These are phyloP conservation scores for Lithocarpus polystachyus DNA, from an alignment of 306 rosid genomes.

Conservation along the genomic window DNA sequence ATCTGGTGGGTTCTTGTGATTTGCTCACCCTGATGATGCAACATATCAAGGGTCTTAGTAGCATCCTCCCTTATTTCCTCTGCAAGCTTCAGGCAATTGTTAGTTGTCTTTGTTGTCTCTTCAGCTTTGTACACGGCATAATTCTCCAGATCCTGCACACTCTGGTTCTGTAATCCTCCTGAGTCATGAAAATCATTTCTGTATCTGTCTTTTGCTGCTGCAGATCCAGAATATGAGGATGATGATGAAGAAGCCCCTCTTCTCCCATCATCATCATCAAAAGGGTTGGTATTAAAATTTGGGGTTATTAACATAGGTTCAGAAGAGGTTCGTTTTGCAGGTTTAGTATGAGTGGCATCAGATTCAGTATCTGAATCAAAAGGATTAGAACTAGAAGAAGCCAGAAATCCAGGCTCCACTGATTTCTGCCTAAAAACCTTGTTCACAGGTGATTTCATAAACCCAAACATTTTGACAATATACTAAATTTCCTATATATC, in stretches of 20 bases:
- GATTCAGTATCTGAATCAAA: conserved; percentile 34
- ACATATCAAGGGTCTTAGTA: conserved; percentile 73
- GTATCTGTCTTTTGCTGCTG: conserved; percentile 35
- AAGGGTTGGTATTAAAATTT: conserved; percentile 42
- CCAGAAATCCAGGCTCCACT: conserved; percentile 32
- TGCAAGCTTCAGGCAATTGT: conserved; percentile 76
- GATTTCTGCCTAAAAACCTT: conserved; percentile 37
- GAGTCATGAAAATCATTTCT: conserved; percentile 47
- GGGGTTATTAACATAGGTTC: conserved; percentile 51
- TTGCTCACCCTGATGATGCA: conserved; percentile 94
- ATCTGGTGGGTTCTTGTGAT: conserved; percentile 79
- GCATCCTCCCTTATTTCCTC: conserved; percentile 81
- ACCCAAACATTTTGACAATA: conserved; percentile 57
- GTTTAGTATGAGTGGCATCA: conserved; percentile 23
- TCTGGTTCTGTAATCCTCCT: conserved; percentile 72
- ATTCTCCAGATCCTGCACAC: conserved; percentile 71
- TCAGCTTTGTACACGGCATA: conserved; percentile 72
- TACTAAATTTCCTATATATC: background rate
- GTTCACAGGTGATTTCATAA: conserved; percentile 49
- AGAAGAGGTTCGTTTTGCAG: conserved; percentile 61
- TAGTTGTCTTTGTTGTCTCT: conserved; percentile 73
- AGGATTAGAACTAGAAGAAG: conserved; percentile 23
- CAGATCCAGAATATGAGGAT: conserved; percentile 18
- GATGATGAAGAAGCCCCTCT: conserved; percentile 39
- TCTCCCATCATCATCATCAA: conserved; percentile 38